Evolutionary conservation across 371 early-diverging fungal genomes (phyloP).

Genomic region (Syncephalastrum sp.): DNA sequence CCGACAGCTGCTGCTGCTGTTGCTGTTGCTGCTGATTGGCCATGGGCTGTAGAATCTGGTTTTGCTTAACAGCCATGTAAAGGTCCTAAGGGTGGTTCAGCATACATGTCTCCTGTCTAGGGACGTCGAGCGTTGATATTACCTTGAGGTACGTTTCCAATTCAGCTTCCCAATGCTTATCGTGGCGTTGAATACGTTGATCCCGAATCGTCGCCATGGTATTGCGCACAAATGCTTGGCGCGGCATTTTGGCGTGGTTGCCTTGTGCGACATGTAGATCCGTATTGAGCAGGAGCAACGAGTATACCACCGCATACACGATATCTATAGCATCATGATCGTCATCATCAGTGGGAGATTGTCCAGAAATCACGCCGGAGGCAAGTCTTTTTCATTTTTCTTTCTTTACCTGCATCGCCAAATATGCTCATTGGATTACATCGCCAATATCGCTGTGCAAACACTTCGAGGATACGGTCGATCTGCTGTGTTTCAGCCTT

Average conservation of each 20-base stretch:
- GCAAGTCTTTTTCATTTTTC: too few species aligned
- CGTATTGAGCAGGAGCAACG: conserved; percentile 87
- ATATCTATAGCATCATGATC: conserved; percentile 41
- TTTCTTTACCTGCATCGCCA: conserved; percentile 43
- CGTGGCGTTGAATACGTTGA: conserved; percentile 36
- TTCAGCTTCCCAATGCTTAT: conserved; percentile 38
- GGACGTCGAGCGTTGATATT: background rate
- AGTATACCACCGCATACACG: conserved; percentile 85
- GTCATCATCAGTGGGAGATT: too few species aligned
- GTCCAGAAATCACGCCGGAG: too few species aligned
- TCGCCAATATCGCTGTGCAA: conserved; percentile 76
- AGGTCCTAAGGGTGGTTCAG: conserved; percentile 52
- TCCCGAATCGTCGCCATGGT: conserved; percentile 55
- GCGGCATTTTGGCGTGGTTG: conserved; percentile 60
- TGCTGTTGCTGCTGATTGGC: conserved; percentile 12
- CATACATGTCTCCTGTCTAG: background rate
- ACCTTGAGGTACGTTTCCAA: conserved; percentile 43
- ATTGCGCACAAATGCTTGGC: conserved; percentile 60
- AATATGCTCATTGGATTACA: conserved; percentile 70
- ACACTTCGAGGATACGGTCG: conserved; percentile 79
- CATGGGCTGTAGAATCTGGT: conserved; percentile 73
- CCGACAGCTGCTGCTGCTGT: conserved; percentile 1
- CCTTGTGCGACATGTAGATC: conserved; percentile 86
- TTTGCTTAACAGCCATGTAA: conserved; percentile 71
- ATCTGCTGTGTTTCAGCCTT: conserved; percentile 90